phyloP scores from a whole-genome alignment of 768 basidiomycete genomes.

The Xerocomus potaroensis region DNA sequence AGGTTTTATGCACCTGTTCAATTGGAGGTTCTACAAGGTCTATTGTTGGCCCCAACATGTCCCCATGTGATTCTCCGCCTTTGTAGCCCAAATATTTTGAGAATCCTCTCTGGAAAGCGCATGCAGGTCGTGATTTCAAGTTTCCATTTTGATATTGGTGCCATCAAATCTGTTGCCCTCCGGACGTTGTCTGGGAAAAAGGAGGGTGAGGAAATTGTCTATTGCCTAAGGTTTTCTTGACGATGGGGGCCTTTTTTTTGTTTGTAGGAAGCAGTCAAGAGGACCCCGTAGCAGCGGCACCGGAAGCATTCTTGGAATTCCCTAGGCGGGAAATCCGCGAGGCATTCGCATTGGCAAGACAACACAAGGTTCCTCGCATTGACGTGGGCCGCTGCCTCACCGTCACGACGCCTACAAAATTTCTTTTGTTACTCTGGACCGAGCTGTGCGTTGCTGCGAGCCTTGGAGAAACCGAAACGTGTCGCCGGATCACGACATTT shows the following conservation, averaged over 20 bases:
- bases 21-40: conserved; percentile 60
- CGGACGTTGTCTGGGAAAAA: conserved; percentile 36
- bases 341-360: conserved; percentile 52
- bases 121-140: conserved; percentile 29
- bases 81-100: conserved; percentile 54
- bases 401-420: conserved; percentile 51
- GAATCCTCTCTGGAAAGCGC: conserved; percentile 38
- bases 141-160: conserved; percentile 34
- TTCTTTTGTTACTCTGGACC: conserved; percentile 65
- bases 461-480: conserved; percentile 57
- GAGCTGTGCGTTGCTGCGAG: conserved; percentile 53
- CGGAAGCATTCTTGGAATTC: conserved; percentile 46
- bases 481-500: conserved; percentile 63
- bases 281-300: conserved; percentile 19
- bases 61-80: conserved; percentile 64
- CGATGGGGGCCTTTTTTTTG: too few species aligned
- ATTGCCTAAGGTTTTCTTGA: not conserved
- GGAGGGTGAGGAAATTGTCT: conserved; percentile 31
- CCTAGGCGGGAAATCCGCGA: conserved; percentile 53
- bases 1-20: conserved; percentile 50
- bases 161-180: conserved; percentile 37
- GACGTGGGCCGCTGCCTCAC: conserved; percentile 67
- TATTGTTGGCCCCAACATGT: conserved; percentile 61
- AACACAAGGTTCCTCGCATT: conserved; percentile 59
- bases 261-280: conserved; percentile 19